A percentile compares a stretch with the other conserved stretches of the same genome.
phyloP scores from a whole-genome alignment of 805 yeast species.

The Cyberlindnera meyerae region DNA sequence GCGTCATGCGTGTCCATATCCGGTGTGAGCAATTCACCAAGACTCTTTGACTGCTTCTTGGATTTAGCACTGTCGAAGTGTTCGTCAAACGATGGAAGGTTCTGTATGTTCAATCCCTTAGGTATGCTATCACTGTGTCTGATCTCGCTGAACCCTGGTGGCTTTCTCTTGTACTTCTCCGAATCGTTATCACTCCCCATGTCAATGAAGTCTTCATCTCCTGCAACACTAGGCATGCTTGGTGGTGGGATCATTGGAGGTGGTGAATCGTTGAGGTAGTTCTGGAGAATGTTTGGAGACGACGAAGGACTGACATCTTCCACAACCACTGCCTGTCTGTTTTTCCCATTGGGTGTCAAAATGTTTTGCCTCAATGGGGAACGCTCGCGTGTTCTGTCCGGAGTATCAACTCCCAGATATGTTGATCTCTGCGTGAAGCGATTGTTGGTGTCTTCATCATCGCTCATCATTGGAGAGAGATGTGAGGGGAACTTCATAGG shows the following conservation, averaged over 20 bases:
- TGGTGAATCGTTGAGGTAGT: constrained; percentile 22
- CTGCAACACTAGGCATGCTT: constrained; percentile 8
- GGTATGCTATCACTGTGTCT: constrained; percentile 21
- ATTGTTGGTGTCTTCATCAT: neutral
- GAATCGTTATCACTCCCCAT: constrained; percentile 18
- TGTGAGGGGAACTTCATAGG: constrained; percentile 16
- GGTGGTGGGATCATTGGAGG: constrained; percentile 20
- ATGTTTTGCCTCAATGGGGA: constrained; percentile 19
- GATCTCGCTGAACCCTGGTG: constrained; percentile 17
- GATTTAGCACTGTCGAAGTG: constrained; percentile 6
- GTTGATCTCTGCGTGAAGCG: constrained; percentile 3
- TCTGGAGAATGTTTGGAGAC: constrained; percentile 21
- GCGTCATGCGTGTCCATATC: neutral
- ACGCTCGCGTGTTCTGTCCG: constrained; percentile 3
- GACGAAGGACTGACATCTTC: constrained; percentile 22
- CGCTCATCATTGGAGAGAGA: constrained; percentile 6
- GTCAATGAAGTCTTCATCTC: constrained; percentile 16
- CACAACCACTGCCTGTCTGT: constrained; percentile 24
- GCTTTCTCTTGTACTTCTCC: constrained; percentile 10
- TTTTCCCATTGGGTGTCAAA: constrained; percentile 20
- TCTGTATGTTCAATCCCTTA: constrained; percentile 21
- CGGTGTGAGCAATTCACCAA: neutral
- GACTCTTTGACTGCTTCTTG: neutral
- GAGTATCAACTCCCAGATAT: constrained; percentile 7
- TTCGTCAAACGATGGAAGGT: constrained; percentile 16